A percentile compares a stretch with the other conserved stretches of the same genome.
Evolutionary conservation across 257 asterid genomes (phyloP).

Genomic region (Solanum piurae): DNA sequence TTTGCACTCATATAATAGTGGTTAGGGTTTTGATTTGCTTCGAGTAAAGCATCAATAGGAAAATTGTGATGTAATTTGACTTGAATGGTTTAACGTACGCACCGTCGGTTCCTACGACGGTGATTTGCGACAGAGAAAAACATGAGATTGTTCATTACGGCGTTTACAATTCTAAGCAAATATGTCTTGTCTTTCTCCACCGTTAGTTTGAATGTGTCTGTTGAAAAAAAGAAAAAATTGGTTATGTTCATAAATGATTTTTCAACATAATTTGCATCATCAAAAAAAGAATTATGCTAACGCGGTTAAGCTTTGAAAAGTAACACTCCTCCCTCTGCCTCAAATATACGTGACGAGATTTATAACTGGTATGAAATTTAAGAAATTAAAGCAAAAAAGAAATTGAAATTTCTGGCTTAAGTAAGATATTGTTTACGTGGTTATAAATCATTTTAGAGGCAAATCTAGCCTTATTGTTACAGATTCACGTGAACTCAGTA

Average conservation of each 20-base stretch:
- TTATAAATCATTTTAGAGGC: not conserved
- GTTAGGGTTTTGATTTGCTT: conserved; percentile 36
- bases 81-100: conserved; percentile 40
- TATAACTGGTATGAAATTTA: not conserved
- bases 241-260: not conserved
- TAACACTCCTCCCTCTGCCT: not conserved
- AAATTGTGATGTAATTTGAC: conserved; percentile 29
- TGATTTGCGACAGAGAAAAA: conserved; percentile 40
- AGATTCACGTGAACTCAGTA: not conserved
- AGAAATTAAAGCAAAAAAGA: not conserved
- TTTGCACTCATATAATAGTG: conserved; percentile 50
- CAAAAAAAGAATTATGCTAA: not conserved
- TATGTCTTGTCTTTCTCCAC: conserved; percentile 44
- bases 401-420: not conserved
- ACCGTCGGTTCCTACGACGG: conserved; percentile 46
- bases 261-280: not conserved
- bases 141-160: conserved; percentile 46
- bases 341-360: not conserved
- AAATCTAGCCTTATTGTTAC: not conserved
- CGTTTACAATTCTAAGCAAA: conserved; percentile 40
- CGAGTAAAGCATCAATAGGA: conserved; percentile 45
- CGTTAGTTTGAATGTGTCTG: conserved; percentile 35
- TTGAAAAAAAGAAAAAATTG: not conserved
- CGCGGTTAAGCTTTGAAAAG: not conserved
- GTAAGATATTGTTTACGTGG: not conserved